Conservation (phyloP, 108 stramenopile genomes). For the Skeletonema costatum region DNA sequence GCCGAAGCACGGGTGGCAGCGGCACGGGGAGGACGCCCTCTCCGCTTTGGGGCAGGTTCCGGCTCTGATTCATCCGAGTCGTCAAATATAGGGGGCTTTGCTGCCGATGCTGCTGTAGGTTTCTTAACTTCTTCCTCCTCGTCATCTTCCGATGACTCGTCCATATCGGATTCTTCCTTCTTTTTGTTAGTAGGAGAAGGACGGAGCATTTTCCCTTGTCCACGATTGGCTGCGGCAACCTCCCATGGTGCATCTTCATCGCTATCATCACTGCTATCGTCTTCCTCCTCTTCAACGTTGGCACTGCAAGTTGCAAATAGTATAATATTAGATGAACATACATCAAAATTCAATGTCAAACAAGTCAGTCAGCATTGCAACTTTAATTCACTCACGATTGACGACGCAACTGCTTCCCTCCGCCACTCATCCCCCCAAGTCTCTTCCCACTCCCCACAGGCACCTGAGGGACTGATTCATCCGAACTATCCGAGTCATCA, state of each 20-base stretch:
- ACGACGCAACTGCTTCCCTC: constrained; percentile 34
- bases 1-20: constrained; percentile 34
- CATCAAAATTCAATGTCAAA: neutral
- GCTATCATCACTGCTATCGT: constrained; percentile 55
- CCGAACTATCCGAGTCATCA: constrained; percentile 38
- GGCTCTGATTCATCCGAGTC: constrained; percentile 31
- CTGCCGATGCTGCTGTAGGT: constrained; percentile 33
- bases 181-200: constrained; percentile 40
- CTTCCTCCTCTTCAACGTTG: constrained; percentile 46
- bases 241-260: constrained; percentile 50
- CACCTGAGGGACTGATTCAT: constrained; percentile 34
- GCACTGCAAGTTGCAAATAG: constrained; percentile 3
- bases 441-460: constrained; percentile 67
- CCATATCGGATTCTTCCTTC: constrained; percentile 39
- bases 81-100: constrained; percentile 33
- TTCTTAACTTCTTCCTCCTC: constrained; percentile 60
- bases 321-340: neutral
- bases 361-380: constrained; percentile 5
- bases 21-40: constrained; percentile 39
- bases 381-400: constrained; percentile 15
- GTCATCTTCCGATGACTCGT: constrained; percentile 45
- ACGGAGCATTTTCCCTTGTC: constrained; percentile 59
- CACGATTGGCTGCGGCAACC: constrained; percentile 26
- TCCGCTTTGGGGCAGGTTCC: constrained; percentile 32
- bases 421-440: constrained; percentile 40